These are phyloP conservation scores for sunflower (Helianthus annuus) DNA, from an alignment of 129 eudicot species.

Conservation along the genomic window DNA sequence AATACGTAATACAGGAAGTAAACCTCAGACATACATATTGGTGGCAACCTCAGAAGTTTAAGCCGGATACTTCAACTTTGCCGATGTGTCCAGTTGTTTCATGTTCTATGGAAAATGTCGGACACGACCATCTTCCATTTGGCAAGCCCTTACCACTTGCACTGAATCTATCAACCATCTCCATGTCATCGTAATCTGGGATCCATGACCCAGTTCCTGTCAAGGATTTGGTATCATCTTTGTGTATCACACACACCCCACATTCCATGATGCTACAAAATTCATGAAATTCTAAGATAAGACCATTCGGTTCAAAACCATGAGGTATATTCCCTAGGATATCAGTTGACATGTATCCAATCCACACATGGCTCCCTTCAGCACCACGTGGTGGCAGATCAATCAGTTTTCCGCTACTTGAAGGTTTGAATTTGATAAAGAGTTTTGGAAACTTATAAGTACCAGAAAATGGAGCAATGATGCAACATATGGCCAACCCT, in stretches of 20 bases:
- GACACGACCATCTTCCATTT: background rate
- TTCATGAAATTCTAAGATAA: background rate
- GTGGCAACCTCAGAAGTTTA: background rate
- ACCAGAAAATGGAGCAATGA: background rate
- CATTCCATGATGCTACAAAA: background rate
- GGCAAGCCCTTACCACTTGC: background rate
- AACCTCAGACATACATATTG: background rate
- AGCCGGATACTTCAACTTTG: background rate
- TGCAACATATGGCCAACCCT: slow-evolving; percentile 12
- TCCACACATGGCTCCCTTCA: background rate
- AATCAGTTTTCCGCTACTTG: background rate
- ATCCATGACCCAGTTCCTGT: background rate
- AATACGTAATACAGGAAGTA: background rate
- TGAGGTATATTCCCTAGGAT: background rate
- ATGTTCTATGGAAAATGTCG: background rate
- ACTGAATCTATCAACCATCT: background rate
- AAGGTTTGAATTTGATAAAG: background rate
- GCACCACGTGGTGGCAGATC: background rate
- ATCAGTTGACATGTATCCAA: background rate
- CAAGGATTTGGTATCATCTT: slow-evolving; percentile 11
- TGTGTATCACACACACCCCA: slow-evolving; percentile 6
- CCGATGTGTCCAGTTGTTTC: background rate
- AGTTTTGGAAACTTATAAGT: background rate
- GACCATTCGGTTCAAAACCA: background rate
- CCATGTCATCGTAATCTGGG: background rate